These are phyloP conservation scores for Ogataea methanolica DNA, from an alignment of 805 yeast genomes.

Conservation along the genomic window DNA sequence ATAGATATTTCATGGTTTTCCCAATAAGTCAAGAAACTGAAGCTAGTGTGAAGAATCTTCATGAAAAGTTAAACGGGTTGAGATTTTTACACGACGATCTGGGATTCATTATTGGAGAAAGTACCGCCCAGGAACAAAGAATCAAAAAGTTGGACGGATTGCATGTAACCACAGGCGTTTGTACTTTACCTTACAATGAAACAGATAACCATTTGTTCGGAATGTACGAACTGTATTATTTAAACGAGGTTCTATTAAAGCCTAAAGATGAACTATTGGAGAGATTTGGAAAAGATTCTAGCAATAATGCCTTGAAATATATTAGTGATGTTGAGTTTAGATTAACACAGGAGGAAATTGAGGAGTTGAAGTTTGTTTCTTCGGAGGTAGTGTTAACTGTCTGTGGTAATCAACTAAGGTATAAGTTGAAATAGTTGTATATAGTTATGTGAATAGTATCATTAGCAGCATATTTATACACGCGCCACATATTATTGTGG, in stretches of 20 bases:
- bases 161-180: conserved; percentile 19
- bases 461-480: too few relatives aligned
- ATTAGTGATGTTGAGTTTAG: conserved; percentile 13
- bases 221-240: conserved; percentile 22
- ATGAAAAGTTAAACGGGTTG: conserved; percentile 1
- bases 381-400: conserved; percentile 11
- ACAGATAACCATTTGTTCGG: conserved; percentile 14
- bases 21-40: conserved; percentile 3
- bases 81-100: conserved; percentile 11
- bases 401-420: conserved; percentile 13
- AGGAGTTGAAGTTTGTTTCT: conserved; percentile 9
- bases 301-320: conserved; percentile 5
- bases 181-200: neutral
- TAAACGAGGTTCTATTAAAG: conserved; percentile 21
- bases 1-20: conserved; percentile 11
- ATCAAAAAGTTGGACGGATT: conserved; percentile 8
- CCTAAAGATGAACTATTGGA: conserved; percentile 17
- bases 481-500: too few relatives aligned
- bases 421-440: conserved; percentile 3
- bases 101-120: conserved; percentile 19
- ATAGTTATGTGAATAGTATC: neutral
- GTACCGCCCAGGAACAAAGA: conserved; percentile 3
- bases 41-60: conserved; percentile 3
- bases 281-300: conserved; percentile 12
- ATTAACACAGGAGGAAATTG: conserved; percentile 7